These are phyloP conservation scores for Corymbia citriodora DNA, from an alignment of 441 rosid species.

Conservation along the genomic window DNA sequence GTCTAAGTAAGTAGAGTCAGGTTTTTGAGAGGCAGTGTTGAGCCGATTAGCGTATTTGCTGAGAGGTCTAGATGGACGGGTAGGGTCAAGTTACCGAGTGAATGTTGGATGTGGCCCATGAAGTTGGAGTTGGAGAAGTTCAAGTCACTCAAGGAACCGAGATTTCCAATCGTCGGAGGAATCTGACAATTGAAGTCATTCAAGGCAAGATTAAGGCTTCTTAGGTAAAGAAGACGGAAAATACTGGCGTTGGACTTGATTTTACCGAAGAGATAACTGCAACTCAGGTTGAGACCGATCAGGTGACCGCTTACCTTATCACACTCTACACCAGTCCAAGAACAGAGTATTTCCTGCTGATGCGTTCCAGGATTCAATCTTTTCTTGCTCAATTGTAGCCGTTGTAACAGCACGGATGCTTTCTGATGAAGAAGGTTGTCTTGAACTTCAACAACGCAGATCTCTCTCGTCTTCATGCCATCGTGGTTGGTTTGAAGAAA, in stretches of 20 bases:
- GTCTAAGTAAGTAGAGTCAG: neutral
- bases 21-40: neutral
- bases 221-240: neutral
- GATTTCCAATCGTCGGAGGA: neutral
- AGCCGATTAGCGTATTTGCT: neutral
- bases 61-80: conserved; percentile 16
- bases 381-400: neutral
- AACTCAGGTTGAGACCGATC: neutral
- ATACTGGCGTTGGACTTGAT: neutral
- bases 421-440: too few species aligned
- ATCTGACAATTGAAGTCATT: neutral
- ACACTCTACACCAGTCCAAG: neutral
- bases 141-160: conserved; percentile 6
- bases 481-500: too few species aligned
- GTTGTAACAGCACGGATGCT: too few species aligned
- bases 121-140: neutral
- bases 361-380: neutral
- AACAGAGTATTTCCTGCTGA: too few species aligned
- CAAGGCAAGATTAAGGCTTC: neutral
- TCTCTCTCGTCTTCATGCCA: too few species aligned
- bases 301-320: neutral
- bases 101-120: neutral
- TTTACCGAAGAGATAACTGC: neutral
- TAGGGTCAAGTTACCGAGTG: neutral
- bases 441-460: too few species aligned